Conservation (phyloP, 129 eudicot species). For the Calendula officinalis region DNA sequence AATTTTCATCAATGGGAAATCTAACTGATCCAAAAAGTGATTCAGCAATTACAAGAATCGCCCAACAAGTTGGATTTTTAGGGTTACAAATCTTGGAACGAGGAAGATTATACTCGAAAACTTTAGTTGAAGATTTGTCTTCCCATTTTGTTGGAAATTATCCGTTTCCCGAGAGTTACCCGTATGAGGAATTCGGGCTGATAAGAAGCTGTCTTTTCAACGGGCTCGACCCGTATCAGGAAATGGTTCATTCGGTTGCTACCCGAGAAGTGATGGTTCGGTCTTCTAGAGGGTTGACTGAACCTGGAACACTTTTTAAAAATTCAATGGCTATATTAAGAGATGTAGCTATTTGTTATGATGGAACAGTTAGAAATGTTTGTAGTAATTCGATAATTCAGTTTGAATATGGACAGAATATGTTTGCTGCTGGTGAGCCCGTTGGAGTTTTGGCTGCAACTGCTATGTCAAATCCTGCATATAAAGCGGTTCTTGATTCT, state of each 20-base stretch:
- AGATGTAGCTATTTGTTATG: slow-evolving; percentile 83
- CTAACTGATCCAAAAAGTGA: slow-evolving; percentile 81
- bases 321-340: slow-evolving; percentile 86
- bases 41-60: slow-evolving; percentile 63
- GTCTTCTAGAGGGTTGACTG: slow-evolving; percentile 81
- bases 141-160: slow-evolving; percentile 52
- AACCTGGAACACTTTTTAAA: slow-evolving; percentile 85
- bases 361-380: slow-evolving; percentile 78
- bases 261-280: slow-evolving; percentile 82
- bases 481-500: slow-evolving; percentile 93
- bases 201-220: slow-evolving; percentile 57
- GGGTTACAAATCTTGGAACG: slow-evolving; percentile 66
- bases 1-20: slow-evolving; percentile 60
- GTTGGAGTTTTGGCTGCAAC: slow-evolving; percentile 97
- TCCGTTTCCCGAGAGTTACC: slow-evolving; percentile 45
- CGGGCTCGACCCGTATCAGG: slow-evolving; percentile 79
- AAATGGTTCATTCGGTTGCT: slow-evolving; percentile 70
- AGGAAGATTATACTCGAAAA: slow-evolving; percentile 67
- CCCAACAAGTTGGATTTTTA: slow-evolving; percentile 76
- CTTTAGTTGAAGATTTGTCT: slow-evolving; percentile 56
- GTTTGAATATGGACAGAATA: slow-evolving; percentile 69
- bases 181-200: slow-evolving; percentile 66
- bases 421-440: slow-evolving; percentile 89
- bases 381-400: slow-evolving; percentile 77
- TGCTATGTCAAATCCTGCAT: slow-evolving; percentile 97